Conservation (phyloP, 768 basidiomycete species). For the Tulasnella sp. region DNA sequence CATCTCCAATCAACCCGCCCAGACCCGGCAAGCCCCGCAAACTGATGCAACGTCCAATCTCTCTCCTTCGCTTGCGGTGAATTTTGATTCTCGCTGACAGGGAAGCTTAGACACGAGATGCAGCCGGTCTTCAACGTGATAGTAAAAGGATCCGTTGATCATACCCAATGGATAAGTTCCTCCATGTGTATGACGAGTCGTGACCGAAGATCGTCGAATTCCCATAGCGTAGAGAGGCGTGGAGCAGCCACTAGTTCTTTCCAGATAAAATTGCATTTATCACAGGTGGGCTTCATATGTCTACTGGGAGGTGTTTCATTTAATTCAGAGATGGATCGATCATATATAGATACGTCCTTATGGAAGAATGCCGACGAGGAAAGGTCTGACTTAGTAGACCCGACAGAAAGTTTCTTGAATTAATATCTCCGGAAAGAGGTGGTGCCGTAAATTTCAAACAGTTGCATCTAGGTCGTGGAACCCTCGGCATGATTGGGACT, state of each 20-base stretch:
- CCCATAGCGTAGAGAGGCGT: slow-evolving; percentile 13
- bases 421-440: no score
- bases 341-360: no score
- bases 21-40: not conserved
- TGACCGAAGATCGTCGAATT: not conserved
- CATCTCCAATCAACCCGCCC: not conserved
- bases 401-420: no score
- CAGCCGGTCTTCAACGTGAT: not conserved
- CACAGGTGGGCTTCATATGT: no score
- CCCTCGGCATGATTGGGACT: no score
- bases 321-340: no score
- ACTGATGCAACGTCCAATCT: not conserved
- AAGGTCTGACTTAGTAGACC: no score
- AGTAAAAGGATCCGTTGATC: not conserved
- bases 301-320: no score
- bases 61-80: not conserved
- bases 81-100: not conserved
- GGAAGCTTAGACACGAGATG: not conserved
- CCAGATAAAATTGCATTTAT: no score
- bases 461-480: no score
- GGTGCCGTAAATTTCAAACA: no score
- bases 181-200: not conserved
- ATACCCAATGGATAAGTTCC: not conserved
- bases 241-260: not conserved
- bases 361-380: no score